Base-by-base conservation (phyloP, 768 basidiomycete species). In the Pholiota microspora region DNA sequence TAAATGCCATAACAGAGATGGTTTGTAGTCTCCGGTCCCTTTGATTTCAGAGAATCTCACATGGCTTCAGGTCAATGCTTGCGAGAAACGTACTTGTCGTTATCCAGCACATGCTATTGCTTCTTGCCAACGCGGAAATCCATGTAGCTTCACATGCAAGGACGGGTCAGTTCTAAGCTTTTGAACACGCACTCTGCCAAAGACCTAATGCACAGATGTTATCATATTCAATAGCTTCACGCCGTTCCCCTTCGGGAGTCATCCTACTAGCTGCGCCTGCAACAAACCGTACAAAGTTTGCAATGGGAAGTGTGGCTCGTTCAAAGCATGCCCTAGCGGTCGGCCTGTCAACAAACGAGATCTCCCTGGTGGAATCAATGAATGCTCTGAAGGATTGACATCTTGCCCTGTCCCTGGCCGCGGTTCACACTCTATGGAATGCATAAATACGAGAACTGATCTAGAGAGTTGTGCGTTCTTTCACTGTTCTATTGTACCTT, bases 381-480 rank as follows among this genome's bases (percentile, higher is more conserved):
- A 59, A 21, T 81, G 81, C 59, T 67, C 69, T 2, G 51, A 45
- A 9, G 78, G 75, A 3, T 62, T 67, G 52, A 70, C 70, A 0
- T 72, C 77, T 1, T 82, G 81, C 53, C 76, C 75, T 5, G 67
- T 81, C 49, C 71, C 67, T 23, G 74, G 76, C 15, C 65, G 74
- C 10, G 61, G 62, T 13, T 55, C 64, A 10, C 64, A 68, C 2
- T 71, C 75, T 2, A 80, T 77, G 76, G 80, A 82, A 55, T 81
- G 80, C 54, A 59, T 83, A 42, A 63, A 82, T 58, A 78, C 73
- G 1, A 69, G 66, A 54, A 67, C 61, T 35, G 78, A 82, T 35
- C 70, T 83, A 7, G 80, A 80, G 64, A 80, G 79, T 66, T 83
- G 81, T 82, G 51, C 53, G 80, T 75, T 5, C 28, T 15, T n/a